These are phyloP conservation scores for Ambrosia artemisiifolia DNA, from an alignment of 129 eudicot genomes.

Conservation along the genomic window DNA sequence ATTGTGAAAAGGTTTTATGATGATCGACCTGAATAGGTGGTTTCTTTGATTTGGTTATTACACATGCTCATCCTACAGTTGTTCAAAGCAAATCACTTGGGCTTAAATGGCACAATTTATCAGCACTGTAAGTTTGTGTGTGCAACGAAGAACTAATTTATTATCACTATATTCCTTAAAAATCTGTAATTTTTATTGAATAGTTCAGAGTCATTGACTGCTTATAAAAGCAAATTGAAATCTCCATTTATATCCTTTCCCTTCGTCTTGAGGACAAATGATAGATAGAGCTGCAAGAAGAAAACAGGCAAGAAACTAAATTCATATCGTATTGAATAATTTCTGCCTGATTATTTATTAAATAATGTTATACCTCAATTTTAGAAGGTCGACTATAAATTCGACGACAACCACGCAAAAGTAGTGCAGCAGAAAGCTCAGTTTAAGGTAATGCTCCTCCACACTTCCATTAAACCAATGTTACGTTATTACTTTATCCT, in stretches of 20 bases:
- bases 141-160: neutral
- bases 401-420: conserved; percentile 47
- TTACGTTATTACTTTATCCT: neutral
- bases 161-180: neutral
- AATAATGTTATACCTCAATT: neutral
- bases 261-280: conserved; percentile 50
- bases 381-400: conserved; percentile 69
- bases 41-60: no score
- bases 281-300: conserved; percentile 66
- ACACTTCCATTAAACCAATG: neutral
- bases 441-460: conserved; percentile 40
- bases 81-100: conserved; percentile 40
- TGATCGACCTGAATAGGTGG: no score
- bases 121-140: conserved; percentile 47
- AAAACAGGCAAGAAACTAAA: conserved; percentile 48
- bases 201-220: conserved; percentile 51
- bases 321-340: neutral
- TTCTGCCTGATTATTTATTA: neutral
- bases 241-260: conserved; percentile 51
- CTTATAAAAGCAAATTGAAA: conserved; percentile 43
- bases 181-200: conserved; percentile 21
- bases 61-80: conserved; percentile 34
- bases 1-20: no score
- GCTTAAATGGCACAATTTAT: conserved; percentile 50
- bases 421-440: conserved; percentile 41